phyloP scores from a whole-genome alignment of 2,329 filamentous ascomycete species.

The Aspergillus fischeri region DNA sequence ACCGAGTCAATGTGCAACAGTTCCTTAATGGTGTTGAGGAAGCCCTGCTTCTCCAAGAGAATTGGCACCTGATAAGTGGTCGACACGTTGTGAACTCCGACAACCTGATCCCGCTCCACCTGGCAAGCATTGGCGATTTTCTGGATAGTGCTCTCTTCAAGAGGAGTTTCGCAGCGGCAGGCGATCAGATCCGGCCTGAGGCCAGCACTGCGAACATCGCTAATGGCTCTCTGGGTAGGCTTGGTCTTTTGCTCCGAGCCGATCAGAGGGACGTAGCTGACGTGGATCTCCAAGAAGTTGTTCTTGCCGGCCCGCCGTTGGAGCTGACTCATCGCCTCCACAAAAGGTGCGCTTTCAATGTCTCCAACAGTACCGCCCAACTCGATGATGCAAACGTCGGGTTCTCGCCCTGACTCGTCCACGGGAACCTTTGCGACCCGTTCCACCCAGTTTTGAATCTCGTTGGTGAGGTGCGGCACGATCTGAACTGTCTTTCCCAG shows the following conservation, averaged over 20 bases:
- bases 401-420: slow-evolving; percentile 74
- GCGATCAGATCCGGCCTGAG: slow-evolving; percentile 77
- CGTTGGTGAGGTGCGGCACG: slow-evolving; percentile 87
- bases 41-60: slow-evolving; percentile 77
- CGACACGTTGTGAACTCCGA: slow-evolving; percentile 81
- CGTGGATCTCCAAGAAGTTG: slow-evolving; percentile 86
- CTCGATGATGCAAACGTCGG: slow-evolving; percentile 84
- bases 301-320: slow-evolving; percentile 66
- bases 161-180: slow-evolving; percentile 77
- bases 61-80: slow-evolving; percentile 93
- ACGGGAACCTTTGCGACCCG: slow-evolving; percentile 80
- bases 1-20: slow-evolving; percentile 62
- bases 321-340: slow-evolving; percentile 80
- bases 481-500: slow-evolving; percentile 83
- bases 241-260: slow-evolving; percentile 86
- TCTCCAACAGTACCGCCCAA: slow-evolving; percentile 55
- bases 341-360: slow-evolving; percentile 82
- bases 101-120: slow-evolving; percentile 76
- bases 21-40: slow-evolving; percentile 63
- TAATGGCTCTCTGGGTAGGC: slow-evolving; percentile 88
- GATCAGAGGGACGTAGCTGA: slow-evolving; percentile 70
- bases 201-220: slow-evolving; percentile 76
- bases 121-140: slow-evolving; percentile 92
- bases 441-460: slow-evolving; percentile 89
- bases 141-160: slow-evolving; percentile 68